These are phyloP conservation scores for Curvularia sp. DNA, from an alignment of 2,329 filamentous ascomycete genomes.

Conservation along the genomic window DNA sequence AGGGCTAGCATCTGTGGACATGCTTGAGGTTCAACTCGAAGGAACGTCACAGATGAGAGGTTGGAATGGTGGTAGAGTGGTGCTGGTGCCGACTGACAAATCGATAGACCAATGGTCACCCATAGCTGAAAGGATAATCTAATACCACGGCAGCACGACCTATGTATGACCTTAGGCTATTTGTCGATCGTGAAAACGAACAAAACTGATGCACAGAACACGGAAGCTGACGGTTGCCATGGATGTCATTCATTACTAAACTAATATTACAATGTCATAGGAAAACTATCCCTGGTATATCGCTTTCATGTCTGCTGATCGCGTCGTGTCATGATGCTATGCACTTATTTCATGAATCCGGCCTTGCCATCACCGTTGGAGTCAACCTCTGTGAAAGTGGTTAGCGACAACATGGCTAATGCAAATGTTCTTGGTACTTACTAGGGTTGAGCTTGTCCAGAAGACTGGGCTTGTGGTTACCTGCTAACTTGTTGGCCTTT, in stretches of 20 bases:
- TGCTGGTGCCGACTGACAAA: slow-evolving; percentile 51
- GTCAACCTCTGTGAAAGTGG: slow-evolving; percentile 47
- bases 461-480: slow-evolving; percentile 56
- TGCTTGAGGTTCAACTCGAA: slow-evolving; percentile 34
- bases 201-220: background rate
- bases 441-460: slow-evolving; percentile 63
- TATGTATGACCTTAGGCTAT: background rate
- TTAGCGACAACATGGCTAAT: background rate
- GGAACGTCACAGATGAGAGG: slow-evolving; percentile 33
- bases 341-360: slow-evolving; percentile 61
- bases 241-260: slow-evolving; percentile 13
- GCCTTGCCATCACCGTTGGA: slow-evolving; percentile 63
- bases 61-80: slow-evolving; percentile 50
- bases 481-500: slow-evolving; percentile 22
- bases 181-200: background rate
- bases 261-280: slow-evolving; percentile 22
- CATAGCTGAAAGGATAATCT: slow-evolving; percentile 44
- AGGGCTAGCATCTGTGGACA: slow-evolving; percentile 33
- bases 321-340: slow-evolving; percentile 34
- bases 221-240: background rate
- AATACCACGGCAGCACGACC: background rate
- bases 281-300: slow-evolving; percentile 17
- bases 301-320: slow-evolving; percentile 9
- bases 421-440: background rate
- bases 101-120: slow-evolving; percentile 50